Evolutionary conservation across 495 filamentous ascomycete species (phyloP).

Genomic region (Penicillium dipodomyicola): DNA sequence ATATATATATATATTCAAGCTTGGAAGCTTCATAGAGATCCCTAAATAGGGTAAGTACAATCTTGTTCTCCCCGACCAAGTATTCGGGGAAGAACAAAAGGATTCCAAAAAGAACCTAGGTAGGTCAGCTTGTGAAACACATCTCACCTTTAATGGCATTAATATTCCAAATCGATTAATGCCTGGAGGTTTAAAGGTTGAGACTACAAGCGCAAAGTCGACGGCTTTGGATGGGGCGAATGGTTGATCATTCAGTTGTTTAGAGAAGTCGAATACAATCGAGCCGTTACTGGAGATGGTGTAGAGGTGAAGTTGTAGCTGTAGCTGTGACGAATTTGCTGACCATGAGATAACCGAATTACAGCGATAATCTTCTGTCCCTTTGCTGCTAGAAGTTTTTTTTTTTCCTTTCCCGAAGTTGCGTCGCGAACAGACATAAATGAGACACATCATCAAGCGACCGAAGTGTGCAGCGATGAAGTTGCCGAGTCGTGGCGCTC

Average conservation of each 20-base stretch:
- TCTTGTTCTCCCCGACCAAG: not conserved
- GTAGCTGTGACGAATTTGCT: constrained; percentile 44
- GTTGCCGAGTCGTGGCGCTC: constrained; percentile 35
- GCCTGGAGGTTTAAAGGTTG: constrained; percentile 11
- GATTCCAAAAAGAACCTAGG: not conserved
- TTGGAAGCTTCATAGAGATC: not conserved
- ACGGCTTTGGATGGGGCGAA: constrained; percentile 33
- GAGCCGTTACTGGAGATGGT: constrained; percentile 47
- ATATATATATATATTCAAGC: not conserved
- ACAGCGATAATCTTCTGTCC: constrained; percentile 49
- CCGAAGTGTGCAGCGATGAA: constrained; percentile 36
- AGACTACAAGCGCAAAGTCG: constrained; percentile 45
- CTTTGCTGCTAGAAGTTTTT: constrained; percentile 42
- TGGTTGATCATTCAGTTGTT: constrained; percentile 25
- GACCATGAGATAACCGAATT: constrained; percentile 52
- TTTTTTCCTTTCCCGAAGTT: constrained; percentile 37
- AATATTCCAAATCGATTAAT: constrained; percentile 9
- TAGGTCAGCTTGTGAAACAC: constrained; percentile 4
- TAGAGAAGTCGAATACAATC: constrained; percentile 43
- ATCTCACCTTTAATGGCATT: constrained; percentile 5
- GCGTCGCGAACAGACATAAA: constrained; percentile 44
- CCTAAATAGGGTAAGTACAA: not conserved
- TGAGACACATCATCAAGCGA: constrained; percentile 42
- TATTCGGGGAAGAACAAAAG: not conserved
- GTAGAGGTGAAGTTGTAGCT: constrained; percentile 31